phyloP scores from a whole-genome alignment of 202 grass and related monocot species.

The Bolboschoenoplectus hybrid region DNA sequence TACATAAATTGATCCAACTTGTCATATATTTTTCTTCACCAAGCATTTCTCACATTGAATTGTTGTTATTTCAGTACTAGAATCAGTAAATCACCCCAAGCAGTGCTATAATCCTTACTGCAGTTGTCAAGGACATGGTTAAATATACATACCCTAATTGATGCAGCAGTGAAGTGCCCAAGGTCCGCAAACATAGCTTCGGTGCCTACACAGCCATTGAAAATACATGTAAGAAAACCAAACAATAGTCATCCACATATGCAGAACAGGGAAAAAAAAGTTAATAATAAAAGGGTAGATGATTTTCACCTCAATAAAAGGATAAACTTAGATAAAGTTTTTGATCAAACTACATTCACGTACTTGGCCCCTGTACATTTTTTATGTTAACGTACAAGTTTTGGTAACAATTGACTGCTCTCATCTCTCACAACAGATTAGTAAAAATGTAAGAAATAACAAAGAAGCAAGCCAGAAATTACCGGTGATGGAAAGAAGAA shows the following conservation, averaged over 20 bases:
- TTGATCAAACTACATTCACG: neutral
- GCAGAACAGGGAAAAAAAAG: neutral
- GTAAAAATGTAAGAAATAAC: neutral
- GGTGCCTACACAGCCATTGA: constrained; percentile 55
- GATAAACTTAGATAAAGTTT: neutral
- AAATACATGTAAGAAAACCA: constrained; percentile 36
- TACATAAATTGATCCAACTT: constrained; percentile 6
- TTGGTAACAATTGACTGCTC: neutral
- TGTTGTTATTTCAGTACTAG: neutral
- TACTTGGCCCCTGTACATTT: neutral
- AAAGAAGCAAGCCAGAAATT: constrained; percentile 25
- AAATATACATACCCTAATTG: constrained; percentile 72
- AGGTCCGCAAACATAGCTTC: constrained; percentile 99
- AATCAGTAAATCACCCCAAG: neutral
- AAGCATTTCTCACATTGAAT: neutral
- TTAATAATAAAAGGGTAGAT: constrained; percentile 1
- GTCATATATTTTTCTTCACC: neutral
- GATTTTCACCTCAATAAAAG: neutral
- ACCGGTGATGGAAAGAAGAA: constrained; percentile 94
- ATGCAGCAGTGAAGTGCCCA: constrained; percentile 84
- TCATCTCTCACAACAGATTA: neutral
- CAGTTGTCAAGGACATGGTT: neutral
- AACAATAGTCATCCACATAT: constrained; percentile 28
- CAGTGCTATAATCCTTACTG: neutral
- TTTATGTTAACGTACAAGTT: neutral